These are phyloP conservation scores for Dendrocalamus latiflorus DNA, from an alignment of 202 grass and related monocot genomes.

Conservation along the genomic window DNA sequence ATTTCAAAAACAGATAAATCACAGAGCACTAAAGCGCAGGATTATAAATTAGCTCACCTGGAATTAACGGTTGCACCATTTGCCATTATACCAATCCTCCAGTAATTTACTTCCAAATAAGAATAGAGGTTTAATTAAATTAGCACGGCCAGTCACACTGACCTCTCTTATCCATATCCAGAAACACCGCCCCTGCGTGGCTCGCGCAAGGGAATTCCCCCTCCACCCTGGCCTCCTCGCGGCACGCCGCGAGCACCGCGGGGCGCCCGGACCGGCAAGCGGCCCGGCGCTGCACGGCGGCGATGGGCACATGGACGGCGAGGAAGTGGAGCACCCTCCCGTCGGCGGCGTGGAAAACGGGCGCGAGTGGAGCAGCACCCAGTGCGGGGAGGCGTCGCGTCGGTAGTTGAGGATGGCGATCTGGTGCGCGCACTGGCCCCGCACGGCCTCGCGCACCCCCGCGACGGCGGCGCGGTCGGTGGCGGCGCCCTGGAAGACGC, in stretches of 20 bases:
- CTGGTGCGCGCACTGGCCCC: slow-evolving; percentile 52
- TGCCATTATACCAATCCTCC: background rate
- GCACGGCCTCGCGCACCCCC: slow-evolving; percentile 63
- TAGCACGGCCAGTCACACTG: slow-evolving; percentile 10
- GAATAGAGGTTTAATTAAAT: background rate
- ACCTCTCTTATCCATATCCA: slow-evolving; percentile 69
- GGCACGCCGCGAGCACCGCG: slow-evolving; percentile 40
- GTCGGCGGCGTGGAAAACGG: slow-evolving; percentile 62
- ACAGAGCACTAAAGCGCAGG: background rate
- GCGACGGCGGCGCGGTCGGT: slow-evolving; percentile 63
- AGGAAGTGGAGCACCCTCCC: slow-evolving; percentile 73
- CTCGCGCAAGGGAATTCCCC: slow-evolving; percentile 47
- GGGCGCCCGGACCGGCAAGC: background rate
- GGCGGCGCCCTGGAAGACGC: slow-evolving; percentile 81
- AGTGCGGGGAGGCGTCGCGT: slow-evolving; percentile 72
- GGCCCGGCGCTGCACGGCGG: background rate
- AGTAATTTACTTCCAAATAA: background rate
- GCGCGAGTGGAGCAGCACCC: slow-evolving; percentile 78
- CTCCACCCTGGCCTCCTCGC: slow-evolving; percentile 50
- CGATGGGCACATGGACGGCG: slow-evolving; percentile 79
- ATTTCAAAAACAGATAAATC: background rate
- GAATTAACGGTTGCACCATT: slow-evolving; percentile 3
- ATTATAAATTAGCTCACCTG: background rate
- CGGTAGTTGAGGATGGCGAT: slow-evolving; percentile 66
- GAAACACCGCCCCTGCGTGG: slow-evolving; percentile 47